phyloP scores from a whole-genome alignment of 75 land plant species.

The Cupressus sempervirens region DNA sequence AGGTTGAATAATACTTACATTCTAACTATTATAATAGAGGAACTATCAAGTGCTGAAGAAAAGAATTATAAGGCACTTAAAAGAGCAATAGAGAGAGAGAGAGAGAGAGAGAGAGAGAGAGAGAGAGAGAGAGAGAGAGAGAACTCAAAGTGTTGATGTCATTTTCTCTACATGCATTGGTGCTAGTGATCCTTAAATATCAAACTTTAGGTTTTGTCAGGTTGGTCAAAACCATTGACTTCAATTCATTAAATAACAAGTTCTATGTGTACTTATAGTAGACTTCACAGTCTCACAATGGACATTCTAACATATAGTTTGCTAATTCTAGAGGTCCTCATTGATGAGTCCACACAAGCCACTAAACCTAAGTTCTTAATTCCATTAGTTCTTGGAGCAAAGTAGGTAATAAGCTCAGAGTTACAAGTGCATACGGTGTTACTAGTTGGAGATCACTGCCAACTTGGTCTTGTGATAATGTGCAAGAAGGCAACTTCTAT shows the following conservation, averaged over 20 bases:
- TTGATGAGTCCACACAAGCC: slow-evolving; percentile 99
- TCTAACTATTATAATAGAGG: too few relatives aligned
- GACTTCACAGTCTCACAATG: too few relatives aligned
- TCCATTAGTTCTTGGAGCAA: slow-evolving; percentile 95
- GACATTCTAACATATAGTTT: neutral
- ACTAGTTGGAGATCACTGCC: slow-evolving; percentile 98
- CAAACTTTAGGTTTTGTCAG: slow-evolving; percentile 97
- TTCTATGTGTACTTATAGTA: too few relatives aligned
- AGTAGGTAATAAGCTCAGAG: slow-evolving; percentile 39
- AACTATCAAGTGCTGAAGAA: too few relatives aligned
- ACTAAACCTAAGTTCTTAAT: slow-evolving; percentile 98
- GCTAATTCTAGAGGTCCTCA: slow-evolving; percentile 59
- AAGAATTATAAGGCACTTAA: too few relatives aligned
- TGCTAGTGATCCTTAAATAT: slow-evolving; percentile 92
- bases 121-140: too few relatives aligned
- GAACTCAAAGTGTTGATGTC: too few relatives aligned
- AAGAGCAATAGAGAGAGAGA: too few relatives aligned
- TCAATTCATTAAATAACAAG: neutral
- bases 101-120: too few relatives aligned
- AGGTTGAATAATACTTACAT: too few relatives aligned
- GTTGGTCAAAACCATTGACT: slow-evolving; percentile 14
- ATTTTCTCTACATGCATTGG: slow-evolving; percentile 99
- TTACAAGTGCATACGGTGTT: slow-evolving; percentile 19
- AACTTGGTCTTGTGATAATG: slow-evolving; percentile 99
- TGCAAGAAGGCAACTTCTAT: slow-evolving; percentile 99